Percentiles rank a stretch among this genome's conserved stretches.
phyloP scores from a whole-genome alignment of 768 basidiomycete species.

The Vararia minispora region DNA sequence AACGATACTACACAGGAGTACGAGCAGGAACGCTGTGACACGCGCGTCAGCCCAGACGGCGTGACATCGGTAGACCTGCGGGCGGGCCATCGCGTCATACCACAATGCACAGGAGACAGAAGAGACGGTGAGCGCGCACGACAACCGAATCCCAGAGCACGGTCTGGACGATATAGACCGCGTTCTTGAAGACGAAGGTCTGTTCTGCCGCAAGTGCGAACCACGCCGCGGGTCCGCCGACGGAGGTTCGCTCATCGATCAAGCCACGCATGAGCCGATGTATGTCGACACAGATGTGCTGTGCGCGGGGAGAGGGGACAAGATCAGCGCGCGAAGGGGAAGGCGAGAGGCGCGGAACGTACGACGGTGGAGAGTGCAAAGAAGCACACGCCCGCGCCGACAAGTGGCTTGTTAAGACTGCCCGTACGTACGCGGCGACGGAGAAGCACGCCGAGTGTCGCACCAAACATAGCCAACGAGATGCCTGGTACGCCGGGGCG shows the following conservation, averaged over 20 bases:
- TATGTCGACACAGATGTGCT: slow-evolving; percentile 1
- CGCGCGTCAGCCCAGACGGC: not conserved
- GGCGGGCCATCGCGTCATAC: not conserved
- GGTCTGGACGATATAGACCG: slow-evolving; percentile 1
- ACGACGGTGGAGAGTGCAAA: slow-evolving; percentile 1
- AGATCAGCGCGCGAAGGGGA: too few relatives aligned
- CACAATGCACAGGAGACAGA: not conserved
- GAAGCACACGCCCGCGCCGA: not conserved
- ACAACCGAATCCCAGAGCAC: not conserved
- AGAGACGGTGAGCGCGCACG: not conserved
- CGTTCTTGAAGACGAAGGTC: slow-evolving; percentile 2
- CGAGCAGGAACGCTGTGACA: not conserved
- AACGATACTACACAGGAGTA: not conserved
- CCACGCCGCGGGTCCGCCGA: slow-evolving; percentile 2
- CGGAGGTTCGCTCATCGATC: not conserved
- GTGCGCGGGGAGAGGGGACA: not conserved
- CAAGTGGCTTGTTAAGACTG: not conserved
- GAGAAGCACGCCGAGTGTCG: slow-evolving; percentile 1
- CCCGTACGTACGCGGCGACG: not conserved
- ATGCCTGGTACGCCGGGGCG: not conserved
- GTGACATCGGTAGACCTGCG: slow-evolving; percentile 2
- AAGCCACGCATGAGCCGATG: slow-evolving; percentile 1
- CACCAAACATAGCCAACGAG: slow-evolving; percentile 4
- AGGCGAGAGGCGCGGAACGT: not conserved
- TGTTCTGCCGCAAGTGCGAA: not conserved